Evolutionary conservation across 768 basidiomycete genomes (phyloP), one percentile per base, ranked within the genome.

Genomic region (Collybia sp.): DNA sequence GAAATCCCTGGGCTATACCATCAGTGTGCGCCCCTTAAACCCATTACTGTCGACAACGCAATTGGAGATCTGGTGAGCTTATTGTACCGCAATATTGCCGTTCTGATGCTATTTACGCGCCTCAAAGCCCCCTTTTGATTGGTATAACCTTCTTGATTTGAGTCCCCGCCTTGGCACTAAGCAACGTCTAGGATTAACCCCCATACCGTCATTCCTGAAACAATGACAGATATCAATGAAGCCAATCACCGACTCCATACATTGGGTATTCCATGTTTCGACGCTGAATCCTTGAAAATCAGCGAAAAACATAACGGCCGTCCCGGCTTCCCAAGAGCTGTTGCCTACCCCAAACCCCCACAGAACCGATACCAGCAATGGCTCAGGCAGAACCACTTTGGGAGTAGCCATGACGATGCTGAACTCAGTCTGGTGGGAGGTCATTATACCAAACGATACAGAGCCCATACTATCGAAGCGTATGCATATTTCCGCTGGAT

Each of bases 61-160:
- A 81, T 86, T 43, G 65, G 71, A 12, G 88, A 91, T 57, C 54
- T 90, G 65, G 86, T 83, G 62, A 43, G 83, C 68, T 17, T n/a
- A n/a, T n/a, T 49, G 41, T 39, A 55, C 48, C 20, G 34, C 11
- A 25, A 25, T 8, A 25, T 25, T 25, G 25, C 25, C 8, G 8
- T 25, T 25, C 25, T 25, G 4, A 25, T n/a, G 25, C 25, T 8
- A 25, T 25, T 25, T 8, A 25, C 8, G 25, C 8, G 25, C 25
- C 8, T 8, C 25, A 25, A 44, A 87, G 82, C 81, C 81, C 25
- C 67, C 63, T 1, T 90, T 85, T 63, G 84, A 90, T 46, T 90
- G 88, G 88, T 80, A 47, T 46, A 64, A 30, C 20, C 39, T 13
- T 36, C 34, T 6, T 18, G 18, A 36, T 47, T 6, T 37, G 3